A percentile compares a stretch with the other conserved stretches of the same genome.
Conservation (phyloP, 148 eudicot species). For the Diospyros lotus region DNA sequence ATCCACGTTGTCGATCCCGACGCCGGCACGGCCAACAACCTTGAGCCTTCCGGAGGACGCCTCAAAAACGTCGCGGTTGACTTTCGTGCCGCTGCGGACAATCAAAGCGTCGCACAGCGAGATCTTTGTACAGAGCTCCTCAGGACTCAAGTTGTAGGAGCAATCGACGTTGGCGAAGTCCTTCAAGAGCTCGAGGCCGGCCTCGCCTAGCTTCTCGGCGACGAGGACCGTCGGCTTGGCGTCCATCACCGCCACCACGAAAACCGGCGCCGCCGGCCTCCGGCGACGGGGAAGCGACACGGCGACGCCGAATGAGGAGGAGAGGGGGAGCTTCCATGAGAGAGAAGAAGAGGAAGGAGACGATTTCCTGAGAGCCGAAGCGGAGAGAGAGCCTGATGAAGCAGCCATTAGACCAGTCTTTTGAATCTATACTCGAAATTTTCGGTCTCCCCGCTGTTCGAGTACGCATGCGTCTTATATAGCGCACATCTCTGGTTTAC, state of each 20-base stretch:
- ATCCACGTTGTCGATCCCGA: constrained; percentile 98
- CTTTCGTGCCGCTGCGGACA: constrained; percentile 83
- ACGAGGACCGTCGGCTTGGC: constrained; percentile 81
- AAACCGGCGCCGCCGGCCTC: constrained; percentile 10
- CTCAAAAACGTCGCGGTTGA: constrained; percentile 84
- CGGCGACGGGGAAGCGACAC: constrained; percentile 19
- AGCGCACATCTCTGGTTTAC: too few relatives aligned
- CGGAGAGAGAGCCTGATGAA: constrained; percentile 15
- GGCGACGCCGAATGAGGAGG: constrained; percentile 30
- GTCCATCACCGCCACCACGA: constrained; percentile 31
- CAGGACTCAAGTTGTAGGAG: constrained; percentile 71
- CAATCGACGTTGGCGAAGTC: constrained; percentile 78
- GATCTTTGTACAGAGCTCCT: constrained; percentile 88
- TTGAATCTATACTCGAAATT: too few relatives aligned
- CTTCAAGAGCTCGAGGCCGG: constrained; percentile 61
- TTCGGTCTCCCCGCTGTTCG: too few relatives aligned
- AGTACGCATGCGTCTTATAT: too few relatives aligned
- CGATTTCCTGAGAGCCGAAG: constrained; percentile 15
- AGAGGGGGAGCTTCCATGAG: constrained; percentile 22
- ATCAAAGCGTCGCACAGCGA: constrained; percentile 86
- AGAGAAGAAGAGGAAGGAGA: constrained; percentile 25
- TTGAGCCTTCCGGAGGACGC: constrained; percentile 76
- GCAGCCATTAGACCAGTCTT: neutral
- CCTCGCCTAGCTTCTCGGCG: constrained; percentile 85
- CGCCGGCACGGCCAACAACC: constrained; percentile 97